phyloP scores from a whole-genome alignment of 495 filamentous ascomycete species.

The Xylaria venustula region DNA sequence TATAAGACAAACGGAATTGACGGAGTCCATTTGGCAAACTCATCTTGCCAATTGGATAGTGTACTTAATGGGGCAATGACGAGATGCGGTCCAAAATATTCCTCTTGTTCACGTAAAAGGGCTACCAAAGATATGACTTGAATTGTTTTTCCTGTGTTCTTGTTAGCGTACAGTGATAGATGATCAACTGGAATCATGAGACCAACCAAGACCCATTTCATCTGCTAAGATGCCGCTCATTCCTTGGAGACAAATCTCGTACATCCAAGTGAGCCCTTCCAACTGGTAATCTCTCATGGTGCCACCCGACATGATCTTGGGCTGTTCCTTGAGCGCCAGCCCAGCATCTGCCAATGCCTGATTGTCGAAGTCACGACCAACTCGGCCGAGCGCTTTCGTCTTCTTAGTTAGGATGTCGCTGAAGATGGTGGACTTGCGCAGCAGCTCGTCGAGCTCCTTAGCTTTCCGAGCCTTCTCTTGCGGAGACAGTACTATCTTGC shows the following conservation, averaged over 20 bases:
- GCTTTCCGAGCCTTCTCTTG: conserved; percentile 53
- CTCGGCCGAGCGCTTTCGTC: conserved; percentile 53
- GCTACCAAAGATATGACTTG: conserved; percentile 92
- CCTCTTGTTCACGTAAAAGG: conserved; percentile 79
- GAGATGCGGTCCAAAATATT: conserved; percentile 79
- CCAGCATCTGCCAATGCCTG: conserved; percentile 71
- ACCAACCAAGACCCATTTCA: conserved; percentile 86
- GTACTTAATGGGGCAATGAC: conserved; percentile 90
- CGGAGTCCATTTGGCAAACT: conserved; percentile 88
- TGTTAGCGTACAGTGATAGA: conserved; percentile 11
- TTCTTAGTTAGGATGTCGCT: conserved; percentile 55
- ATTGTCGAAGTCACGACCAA: conserved; percentile 51
- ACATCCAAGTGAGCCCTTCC: conserved; percentile 93
- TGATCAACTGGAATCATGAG: background rate
- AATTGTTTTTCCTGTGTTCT: conserved; percentile 68
- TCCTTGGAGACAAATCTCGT: conserved; percentile 75
- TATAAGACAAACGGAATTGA: conserved; percentile 84
- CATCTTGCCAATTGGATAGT: conserved; percentile 93
- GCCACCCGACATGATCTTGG: conserved; percentile 78
- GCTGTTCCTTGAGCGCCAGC: conserved; percentile 78
- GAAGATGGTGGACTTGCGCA: conserved; percentile 47
- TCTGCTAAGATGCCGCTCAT: conserved; percentile 94
- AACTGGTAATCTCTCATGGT: conserved; percentile 93
- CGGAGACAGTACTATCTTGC: conserved; percentile 48
- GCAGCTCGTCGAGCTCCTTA: conserved; percentile 48